A percentile compares a stretch with the other conserved stretches of the same genome.
These are phyloP conservation scores for Rhamnella rubrinervis DNA, from an alignment of 331 rosid species.

Conservation along the genomic window DNA sequence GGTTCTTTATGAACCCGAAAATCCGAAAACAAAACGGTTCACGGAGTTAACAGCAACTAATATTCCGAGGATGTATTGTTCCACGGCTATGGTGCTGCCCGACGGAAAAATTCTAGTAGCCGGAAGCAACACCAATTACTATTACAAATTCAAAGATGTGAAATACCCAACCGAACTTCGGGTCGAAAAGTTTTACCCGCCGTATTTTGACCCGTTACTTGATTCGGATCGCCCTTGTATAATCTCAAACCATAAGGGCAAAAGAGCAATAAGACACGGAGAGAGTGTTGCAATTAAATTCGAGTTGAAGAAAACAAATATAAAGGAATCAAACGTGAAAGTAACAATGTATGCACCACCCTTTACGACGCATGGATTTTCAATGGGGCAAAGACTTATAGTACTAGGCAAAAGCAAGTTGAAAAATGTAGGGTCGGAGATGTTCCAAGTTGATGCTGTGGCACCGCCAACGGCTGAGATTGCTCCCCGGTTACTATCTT, in stretches of 20 bases:
- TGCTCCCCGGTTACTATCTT: constrained; percentile 79
- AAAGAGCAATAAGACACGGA: constrained; percentile 28
- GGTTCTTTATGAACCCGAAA: constrained; percentile 46
- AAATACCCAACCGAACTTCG: constrained; percentile 71
- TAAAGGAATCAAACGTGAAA: constrained; percentile 34
- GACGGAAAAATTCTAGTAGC: constrained; percentile 62
- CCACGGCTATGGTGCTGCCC: constrained; percentile 61
- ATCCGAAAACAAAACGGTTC: constrained; percentile 30
- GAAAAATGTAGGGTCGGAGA: not conserved
- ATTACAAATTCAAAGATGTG: constrained; percentile 33
- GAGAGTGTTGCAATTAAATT: constrained; percentile 20
- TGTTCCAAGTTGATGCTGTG: not conserved
- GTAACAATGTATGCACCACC: constrained; percentile 72
- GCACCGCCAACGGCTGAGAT: constrained; percentile 44
- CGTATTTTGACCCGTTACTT: constrained; percentile 47
- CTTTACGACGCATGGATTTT: constrained; percentile 83
- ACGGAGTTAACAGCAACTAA: constrained; percentile 15
- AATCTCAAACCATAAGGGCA: not conserved
- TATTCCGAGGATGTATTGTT: constrained; percentile 85
- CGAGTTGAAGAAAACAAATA: not conserved
- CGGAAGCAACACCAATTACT: constrained; percentile 78
- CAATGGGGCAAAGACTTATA: constrained; percentile 76
- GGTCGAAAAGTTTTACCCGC: constrained; percentile 68
- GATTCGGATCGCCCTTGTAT: constrained; percentile 36
- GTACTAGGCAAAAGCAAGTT: constrained; percentile 13